Evolutionary conservation across 2,329 filamentous ascomycete genomes (phyloP).

Genomic region (Beauveria medogensis): DNA sequence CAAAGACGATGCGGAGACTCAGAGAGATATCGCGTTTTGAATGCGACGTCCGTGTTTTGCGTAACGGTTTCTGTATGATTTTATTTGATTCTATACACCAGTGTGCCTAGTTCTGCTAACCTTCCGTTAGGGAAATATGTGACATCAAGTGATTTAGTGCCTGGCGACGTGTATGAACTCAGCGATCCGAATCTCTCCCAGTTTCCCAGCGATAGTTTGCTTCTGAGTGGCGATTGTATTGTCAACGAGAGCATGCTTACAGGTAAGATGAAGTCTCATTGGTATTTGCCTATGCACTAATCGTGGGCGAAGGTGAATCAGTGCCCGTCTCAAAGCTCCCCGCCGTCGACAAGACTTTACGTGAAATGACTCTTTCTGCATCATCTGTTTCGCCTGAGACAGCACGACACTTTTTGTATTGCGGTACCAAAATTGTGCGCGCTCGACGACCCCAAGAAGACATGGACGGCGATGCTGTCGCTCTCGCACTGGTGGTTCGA

Average conservation of each 20-base stretch:
- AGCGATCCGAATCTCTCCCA: slow-evolving; percentile 85
- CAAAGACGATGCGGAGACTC: slow-evolving; percentile 76
- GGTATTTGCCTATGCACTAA: slow-evolving; percentile 8
- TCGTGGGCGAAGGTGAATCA: slow-evolving; percentile 58
- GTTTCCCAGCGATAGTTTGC: slow-evolving; percentile 84
- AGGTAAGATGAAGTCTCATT: slow-evolving; percentile 28
- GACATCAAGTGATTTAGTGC: slow-evolving; percentile 79
- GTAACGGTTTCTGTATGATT: slow-evolving; percentile 80
- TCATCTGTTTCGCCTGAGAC: slow-evolving; percentile 76
- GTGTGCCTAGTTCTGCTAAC: background rate
- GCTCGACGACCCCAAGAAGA: slow-evolving; percentile 82
- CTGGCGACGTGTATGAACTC: slow-evolving; percentile 93
- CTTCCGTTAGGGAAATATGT: slow-evolving; percentile 62
- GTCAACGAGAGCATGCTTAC: slow-evolving; percentile 99
- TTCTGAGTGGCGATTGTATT: slow-evolving; percentile 91
- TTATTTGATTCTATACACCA: background rate
- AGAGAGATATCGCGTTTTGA: slow-evolving; percentile 91
- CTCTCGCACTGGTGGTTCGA: slow-evolving; percentile 82
- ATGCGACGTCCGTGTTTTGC: slow-evolving; percentile 86
- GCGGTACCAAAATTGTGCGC: slow-evolving; percentile 90
- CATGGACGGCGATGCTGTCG: slow-evolving; percentile 78
- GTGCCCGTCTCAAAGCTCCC: slow-evolving; percentile 92
- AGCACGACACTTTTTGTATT: slow-evolving; percentile 85
- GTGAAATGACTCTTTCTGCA: slow-evolving; percentile 66
- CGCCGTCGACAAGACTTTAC: slow-evolving; percentile 71